Conservation (phyloP, 2,329 filamentous ascomycete species). For the Xylaria arbuscula region DNA sequence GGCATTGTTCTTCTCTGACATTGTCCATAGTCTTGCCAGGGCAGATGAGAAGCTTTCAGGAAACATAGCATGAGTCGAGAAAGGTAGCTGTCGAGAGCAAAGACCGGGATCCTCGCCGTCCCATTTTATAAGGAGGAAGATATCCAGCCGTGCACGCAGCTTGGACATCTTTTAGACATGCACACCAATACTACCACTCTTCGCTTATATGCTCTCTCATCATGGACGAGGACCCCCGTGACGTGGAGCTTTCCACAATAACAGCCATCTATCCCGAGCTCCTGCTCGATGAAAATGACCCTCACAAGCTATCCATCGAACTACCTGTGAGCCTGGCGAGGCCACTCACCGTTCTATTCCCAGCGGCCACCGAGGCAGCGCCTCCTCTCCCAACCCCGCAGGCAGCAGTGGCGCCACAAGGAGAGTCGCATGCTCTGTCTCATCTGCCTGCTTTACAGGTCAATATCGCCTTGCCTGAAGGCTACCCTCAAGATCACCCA, state of each 20-base stretch:
- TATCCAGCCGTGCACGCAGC: not conserved
- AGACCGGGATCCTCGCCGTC: not conserved
- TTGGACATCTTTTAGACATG: slow-evolving; percentile 37
- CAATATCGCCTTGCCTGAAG: slow-evolving; percentile 64
- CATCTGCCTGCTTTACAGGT: slow-evolving; percentile 69
- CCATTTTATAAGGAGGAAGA: slow-evolving; percentile 15
- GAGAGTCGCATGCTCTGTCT: slow-evolving; percentile 61
- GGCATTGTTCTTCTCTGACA: not conserved
- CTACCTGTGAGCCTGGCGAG: slow-evolving; percentile 66
- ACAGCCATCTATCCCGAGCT: slow-evolving; percentile 76
- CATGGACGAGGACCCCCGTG: slow-evolving; percentile 60
- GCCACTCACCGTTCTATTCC: slow-evolving; percentile 68
- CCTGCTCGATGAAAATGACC: slow-evolving; percentile 55
- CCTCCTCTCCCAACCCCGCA: slow-evolving; percentile 40
- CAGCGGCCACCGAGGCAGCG: slow-evolving; percentile 56
- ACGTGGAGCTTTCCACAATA: slow-evolving; percentile 69
- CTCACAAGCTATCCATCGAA: slow-evolving; percentile 65
- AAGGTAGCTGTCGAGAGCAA: slow-evolving; percentile 8
- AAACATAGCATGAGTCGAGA: not conserved
- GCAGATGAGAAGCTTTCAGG: slow-evolving; percentile 7
- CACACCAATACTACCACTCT: slow-evolving; percentile 28
- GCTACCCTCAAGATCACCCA: slow-evolving; percentile 66
- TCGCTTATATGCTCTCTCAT: slow-evolving; percentile 43
- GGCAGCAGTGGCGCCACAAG: slow-evolving; percentile 27
- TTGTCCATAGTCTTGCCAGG: not conserved